Percentiles rank a stretch among this genome's conserved stretches.
Evolutionary conservation across 805 yeast genomes (phyloP).

Genomic region (Saccharomyces paradoxus): DNA sequence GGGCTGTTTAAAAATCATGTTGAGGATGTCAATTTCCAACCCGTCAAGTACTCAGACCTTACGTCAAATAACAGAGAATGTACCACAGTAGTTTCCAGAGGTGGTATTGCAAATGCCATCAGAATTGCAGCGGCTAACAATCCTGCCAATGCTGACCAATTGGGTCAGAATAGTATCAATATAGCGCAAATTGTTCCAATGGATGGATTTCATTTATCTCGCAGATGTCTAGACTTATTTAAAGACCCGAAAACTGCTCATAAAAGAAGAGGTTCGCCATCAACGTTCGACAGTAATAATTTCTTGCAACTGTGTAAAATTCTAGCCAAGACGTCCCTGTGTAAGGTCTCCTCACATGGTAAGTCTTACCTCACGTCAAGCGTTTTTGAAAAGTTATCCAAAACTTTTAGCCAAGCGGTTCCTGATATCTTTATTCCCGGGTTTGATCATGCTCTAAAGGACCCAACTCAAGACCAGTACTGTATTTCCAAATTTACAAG

Average conservation of each 20-base stretch:
- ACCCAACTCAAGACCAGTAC: conserved; percentile 55
- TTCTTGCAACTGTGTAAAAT: conserved; percentile 20
- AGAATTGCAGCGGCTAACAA: conserved; percentile 5
- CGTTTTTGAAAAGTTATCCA: conserved; percentile 13
- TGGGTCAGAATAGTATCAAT: conserved; percentile 5
- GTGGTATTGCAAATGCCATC: conserved; percentile 25
- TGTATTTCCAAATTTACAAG: conserved; percentile 38
- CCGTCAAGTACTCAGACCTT: conserved; percentile 13
- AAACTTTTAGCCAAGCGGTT: conserved; percentile 16
- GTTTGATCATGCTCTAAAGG: conserved; percentile 66
- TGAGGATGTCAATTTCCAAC: conserved; percentile 17
- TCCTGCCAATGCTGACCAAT: conserved; percentile 2
- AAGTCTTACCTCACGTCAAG: conserved; percentile 9
- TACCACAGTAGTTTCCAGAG: conserved; percentile 20
- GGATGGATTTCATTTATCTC: conserved; percentile 73
- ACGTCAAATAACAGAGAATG: conserved; percentile 19
- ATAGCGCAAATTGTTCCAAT: conserved; percentile 49
- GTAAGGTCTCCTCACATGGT: conserved; percentile 2
- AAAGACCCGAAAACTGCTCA: conserved; percentile 51
- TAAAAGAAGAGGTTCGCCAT: conserved; percentile 72
- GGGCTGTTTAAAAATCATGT: conserved; percentile 15
- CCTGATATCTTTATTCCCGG: conserved; percentile 50
- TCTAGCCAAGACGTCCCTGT: conserved; percentile 11
- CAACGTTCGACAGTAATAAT: conserved; percentile 63
- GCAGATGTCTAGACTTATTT: conserved; percentile 40